Evolutionary conservation across 2,329 filamentous ascomycete genomes (phyloP).

Genomic region (Colletotrichum melonis): DNA sequence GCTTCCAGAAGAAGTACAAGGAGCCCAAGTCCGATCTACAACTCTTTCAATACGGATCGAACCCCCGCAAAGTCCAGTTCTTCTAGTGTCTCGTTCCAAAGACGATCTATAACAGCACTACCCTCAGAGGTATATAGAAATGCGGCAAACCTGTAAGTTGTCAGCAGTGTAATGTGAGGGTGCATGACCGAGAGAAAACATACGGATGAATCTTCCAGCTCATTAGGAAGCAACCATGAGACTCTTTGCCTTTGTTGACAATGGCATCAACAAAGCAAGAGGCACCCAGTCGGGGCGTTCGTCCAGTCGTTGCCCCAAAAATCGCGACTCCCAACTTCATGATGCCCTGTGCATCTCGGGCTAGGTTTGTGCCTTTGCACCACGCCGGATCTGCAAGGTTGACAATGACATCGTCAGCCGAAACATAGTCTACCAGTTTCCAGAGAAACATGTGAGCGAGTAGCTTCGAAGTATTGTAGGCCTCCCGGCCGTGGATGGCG

Average conservation of each 20-base stretch:
- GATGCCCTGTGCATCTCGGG: slow-evolving; percentile 41
- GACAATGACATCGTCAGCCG: slow-evolving; percentile 53
- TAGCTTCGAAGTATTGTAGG: slow-evolving; percentile 44
- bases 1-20: too few species aligned
- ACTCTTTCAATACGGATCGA: neutral
- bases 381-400: slow-evolving; percentile 61
- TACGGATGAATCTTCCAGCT: slow-evolving; percentile 57
- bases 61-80: slow-evolving; percentile 47
- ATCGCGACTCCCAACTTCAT: slow-evolving; percentile 30
- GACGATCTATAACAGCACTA: slow-evolving; percentile 44
- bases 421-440: slow-evolving; percentile 50
- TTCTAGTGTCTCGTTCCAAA: slow-evolving; percentile 53
- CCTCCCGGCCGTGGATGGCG: slow-evolving; percentile 8
- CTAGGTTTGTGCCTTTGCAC: slow-evolving; percentile 54
- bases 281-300: slow-evolving; percentile 50
- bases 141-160: neutral
- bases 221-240: slow-evolving; percentile 60
- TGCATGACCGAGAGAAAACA: slow-evolving; percentile 39
- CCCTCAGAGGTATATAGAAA: slow-evolving; percentile 48
- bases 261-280: slow-evolving; percentile 58
- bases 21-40: neutral
- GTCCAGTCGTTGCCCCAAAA: slow-evolving; percentile 32
- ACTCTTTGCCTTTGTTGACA: slow-evolving; percentile 56
- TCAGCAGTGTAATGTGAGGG: too few species aligned
- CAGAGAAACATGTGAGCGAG: slow-evolving; percentile 48